Base-by-base conservation (phyloP, 306 rosid species). In the Prosopis cineraria region DNA sequence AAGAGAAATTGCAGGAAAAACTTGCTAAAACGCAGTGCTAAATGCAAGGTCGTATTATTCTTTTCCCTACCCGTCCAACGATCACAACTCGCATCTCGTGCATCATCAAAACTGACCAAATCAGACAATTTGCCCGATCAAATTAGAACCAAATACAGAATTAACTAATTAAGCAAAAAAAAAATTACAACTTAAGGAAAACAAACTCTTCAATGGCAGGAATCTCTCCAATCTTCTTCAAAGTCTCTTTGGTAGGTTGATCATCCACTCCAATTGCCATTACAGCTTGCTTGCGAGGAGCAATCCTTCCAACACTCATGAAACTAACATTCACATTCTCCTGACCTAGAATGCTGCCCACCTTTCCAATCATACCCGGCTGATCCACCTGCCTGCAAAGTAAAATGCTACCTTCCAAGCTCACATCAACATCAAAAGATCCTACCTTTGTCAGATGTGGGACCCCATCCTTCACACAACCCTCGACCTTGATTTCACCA, bases 241-340 rank as follows among this genome's bases (percentile, higher is more conserved):
- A 79, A 39, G 90, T 12, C 76, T 89, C 82, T 76, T 96, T 87
- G 72, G 86, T 75, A 40, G 99, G 99, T 78, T 67, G 90, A 0
- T 96, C 99, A 72, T 96, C 99, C 36, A 96, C 99, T 24, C 99
- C 99, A 34, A 96, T 96, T 31, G 99, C 99, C 99, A 96, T 96
- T 37, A 96, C 91, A 82, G 99, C 99, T 52, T 91, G 99, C 93
- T 91, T 96, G 43, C 98, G 85, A n/a, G 99, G 99, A 50, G 99
- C 98, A 48, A 85, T 91, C 83, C 99, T 93, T 80, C 98, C 99
- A 0, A 93, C 98, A 33, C 99, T 96, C 99, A 96, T 96, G 89
- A 96, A 96, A 77, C 99, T 93, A 24, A 96, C 99, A 44, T 96
- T 93, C 77, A 96, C 97, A 81, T 93, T 96, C 83, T 91, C 99